Base-by-base conservation (phyloP, 164 flowering plant genomes). In the Sedum album region DNA sequence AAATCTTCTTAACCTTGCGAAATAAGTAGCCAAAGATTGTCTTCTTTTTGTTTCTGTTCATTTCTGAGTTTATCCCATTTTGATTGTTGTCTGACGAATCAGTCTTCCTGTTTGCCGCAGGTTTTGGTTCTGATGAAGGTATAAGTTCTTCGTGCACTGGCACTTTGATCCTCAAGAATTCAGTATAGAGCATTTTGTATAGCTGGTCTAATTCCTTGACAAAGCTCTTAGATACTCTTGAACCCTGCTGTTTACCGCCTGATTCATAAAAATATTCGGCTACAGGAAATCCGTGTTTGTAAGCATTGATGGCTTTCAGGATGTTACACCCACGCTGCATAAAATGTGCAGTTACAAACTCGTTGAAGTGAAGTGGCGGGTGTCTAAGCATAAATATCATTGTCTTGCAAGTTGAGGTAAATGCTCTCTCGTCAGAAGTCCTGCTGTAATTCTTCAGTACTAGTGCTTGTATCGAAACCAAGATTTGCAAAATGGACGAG, bases 381-480 rank as follows among this genome's bases (percentile, higher is more conserved):
- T 8, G 35, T 5, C 67, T 67, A 7, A 76, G 42, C 39, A 71
- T 26, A 20, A 6, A 60, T 5, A 71, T 17, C 78, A 71, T 71
- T 2, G 74, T 71, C 65, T 72, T 60, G 72, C 80, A 77, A 7
- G 72, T 69, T 13, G 73, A 18, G 0, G 33, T 18, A 55, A 75
- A 80, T 0, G 69, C 79, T 7, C 68, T 10, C 44, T 80, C 73
- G 14, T 42, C 78, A 18, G 78, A 80, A 1, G 68, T 61, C 20
- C 0, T 49, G 5, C 41, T 69, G 42, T 70, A 79, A 1, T 80
- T 79, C 39, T 73, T 73, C 46, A 81, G 69, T 26, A 81, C 80
- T 10, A 81, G 75, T 1, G 69, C 84, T 60, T 81, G 84, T 11
- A 81, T 61, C 20, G 84, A 81, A n/a, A 81, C 55, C 69, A 81